Base-by-base conservation (phyloP, 164 flowering plant species). In the Cinnamomum micranthum region DNA sequence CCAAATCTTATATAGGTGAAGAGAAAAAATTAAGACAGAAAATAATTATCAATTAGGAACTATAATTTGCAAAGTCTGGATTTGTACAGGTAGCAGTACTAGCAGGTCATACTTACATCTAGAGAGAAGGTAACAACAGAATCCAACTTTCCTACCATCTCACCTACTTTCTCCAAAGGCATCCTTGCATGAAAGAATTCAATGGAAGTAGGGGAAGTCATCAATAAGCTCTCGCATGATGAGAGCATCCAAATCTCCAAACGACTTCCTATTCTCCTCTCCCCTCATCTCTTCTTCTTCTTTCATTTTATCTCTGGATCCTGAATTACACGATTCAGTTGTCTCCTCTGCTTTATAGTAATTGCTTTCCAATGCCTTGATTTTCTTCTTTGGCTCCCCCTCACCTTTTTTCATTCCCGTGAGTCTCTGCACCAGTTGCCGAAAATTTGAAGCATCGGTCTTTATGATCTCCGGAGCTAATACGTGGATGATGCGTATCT, bases 401-500 rank as follows among this genome's bases (percentile, higher is more conserved):
- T 33, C 15, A 67, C 80, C 0, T 83, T 41, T 0, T 83, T 41
- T 0, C 68, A 89, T 92, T 23, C 98, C 98, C 0, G 98, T 94
- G 79, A 94, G 92, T 65, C 92, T 80, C 35, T 94, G 98, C 19
- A 94, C 98, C 20, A 94, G 87, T 67, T 89, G 97, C 52, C 97
- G 66, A 77, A 94, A 94, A 75, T 91, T 91, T 0, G 82, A 92
- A 0, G 79, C 94, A 71, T 92, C 98, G 17, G 98, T 94, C 78
- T 94, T 89, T 86, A 94, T 94, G 85, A 94, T 89, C 84, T 92
- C 91, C 20, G 98, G 98, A 50, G 98, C 94, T 77, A 84, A 90
- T 77, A 92, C 83, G 89, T 94, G 98, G 72, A 92, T 83, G 63
- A 94, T 94, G 14, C 98, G 84, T 41, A 94, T 83, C 74, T 90